These are phyloP conservation scores for Aphanomyces euteiches DNA, from an alignment of 352 stramenopile species.

Conservation along the genomic window DNA sequence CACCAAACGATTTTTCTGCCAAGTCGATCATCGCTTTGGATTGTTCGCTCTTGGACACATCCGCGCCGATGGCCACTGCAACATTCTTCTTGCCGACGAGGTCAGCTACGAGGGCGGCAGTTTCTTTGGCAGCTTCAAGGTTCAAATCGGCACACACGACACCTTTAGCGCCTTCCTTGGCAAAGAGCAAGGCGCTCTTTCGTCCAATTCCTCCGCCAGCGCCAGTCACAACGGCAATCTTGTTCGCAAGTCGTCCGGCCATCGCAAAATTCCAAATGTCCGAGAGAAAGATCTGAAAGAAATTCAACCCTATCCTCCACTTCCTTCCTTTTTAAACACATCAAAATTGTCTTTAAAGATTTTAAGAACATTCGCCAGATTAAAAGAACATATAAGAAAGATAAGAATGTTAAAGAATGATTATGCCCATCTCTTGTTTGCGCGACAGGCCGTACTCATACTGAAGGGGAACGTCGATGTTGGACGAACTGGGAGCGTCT, in stretches of 20 bases:
- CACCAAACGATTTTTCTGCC: constrained; percentile 76
- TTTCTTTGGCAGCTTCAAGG: constrained; percentile 58
- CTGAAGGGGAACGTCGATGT: too few species aligned
- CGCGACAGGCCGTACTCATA: too few species aligned
- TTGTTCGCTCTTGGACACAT: constrained; percentile 70
- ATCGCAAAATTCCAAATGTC: constrained; percentile 1
- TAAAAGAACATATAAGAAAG: too few species aligned
- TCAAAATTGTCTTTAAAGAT: too few species aligned
- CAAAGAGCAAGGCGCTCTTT: constrained; percentile 79
- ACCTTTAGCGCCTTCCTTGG: constrained; percentile 67
- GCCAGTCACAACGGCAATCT: constrained; percentile 81
- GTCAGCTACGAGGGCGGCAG: constrained; percentile 46
- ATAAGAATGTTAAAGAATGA: too few species aligned
- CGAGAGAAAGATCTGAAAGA: neutral
- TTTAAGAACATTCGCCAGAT: too few species aligned
- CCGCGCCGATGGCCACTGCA: constrained; percentile 51
- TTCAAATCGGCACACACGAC: constrained; percentile 82
- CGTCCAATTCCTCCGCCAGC: constrained; percentile 77
- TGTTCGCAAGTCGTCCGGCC: constrained; percentile 54
- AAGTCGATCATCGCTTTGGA: constrained; percentile 73
- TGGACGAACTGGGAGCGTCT: too few species aligned
- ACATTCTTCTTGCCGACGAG: constrained; percentile 53
- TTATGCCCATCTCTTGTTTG: too few species aligned
- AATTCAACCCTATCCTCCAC: too few species aligned
- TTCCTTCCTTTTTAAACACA: too few species aligned